Base-by-base conservation (phyloP, 768 basidiomycete species). In the Suillus ampliporus region DNA sequence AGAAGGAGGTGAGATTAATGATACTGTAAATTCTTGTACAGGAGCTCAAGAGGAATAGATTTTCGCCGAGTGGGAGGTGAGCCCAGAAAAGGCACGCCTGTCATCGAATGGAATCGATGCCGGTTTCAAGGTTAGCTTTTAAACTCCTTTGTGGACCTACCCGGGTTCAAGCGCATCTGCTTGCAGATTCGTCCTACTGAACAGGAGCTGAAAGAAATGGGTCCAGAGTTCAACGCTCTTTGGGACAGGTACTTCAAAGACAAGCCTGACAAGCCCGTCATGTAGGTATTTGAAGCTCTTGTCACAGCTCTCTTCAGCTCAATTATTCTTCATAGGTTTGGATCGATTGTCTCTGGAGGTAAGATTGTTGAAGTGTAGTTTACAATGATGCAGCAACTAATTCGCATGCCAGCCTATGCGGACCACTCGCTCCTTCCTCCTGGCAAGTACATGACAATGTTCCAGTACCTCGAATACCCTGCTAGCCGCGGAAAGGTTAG, bases 261-360 rank as follows among this genome's bases (percentile, higher is more conserved):
- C 79, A 90, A 89, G 79, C 89, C 88, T 59, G 89, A 89, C 80
- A 90, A 90, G 79, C 89, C 89, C 4, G 87, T 89, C 62, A 89
- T 89, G 88, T 85, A 72, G 60, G 79, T 72, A 26, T 37, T 34
- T 48, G 47, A 15, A 58, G 37, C 37, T n/a, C n/a, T 31, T 64
- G 4, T 34, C 28, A 1, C 17, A 51, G 19, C 50, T 60, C 57
- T 43, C 21, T 57, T 41, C 1, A 5, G 35, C 13, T 61, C n/a
- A 57, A 58, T 50, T 10, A 51, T 47, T 14, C 26, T 10, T 56
- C 28, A 11, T 63, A 75, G 82, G 83, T 89, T 89, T 71, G 87
- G 85, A 58, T 86, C 87, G 44, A 89, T 89, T 65, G 87, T 89
- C 51, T 83, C 84, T 38, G 88, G 83, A 74, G 83, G 83, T 82